Base-by-base conservation (phyloP, 2,329 filamentous ascomycete species). In the Amesomyces nigricolor region DNA sequence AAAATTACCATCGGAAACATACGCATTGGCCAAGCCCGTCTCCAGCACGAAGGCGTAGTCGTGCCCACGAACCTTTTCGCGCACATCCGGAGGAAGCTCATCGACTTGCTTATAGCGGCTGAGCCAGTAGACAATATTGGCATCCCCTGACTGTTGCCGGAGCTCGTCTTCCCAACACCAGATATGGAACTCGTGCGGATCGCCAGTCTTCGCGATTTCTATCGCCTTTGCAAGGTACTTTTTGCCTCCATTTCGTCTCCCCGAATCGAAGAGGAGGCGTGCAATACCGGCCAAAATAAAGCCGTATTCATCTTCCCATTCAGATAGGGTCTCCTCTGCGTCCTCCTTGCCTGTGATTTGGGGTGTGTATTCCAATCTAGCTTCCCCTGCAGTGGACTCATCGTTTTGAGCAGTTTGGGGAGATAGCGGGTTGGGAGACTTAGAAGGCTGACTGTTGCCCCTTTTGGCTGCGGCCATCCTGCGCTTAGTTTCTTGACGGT, bases 111-210 rank as follows among this genome's bases (percentile, higher is more conserved):
- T 22, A 19, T 22, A 39, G 35, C 35, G 40, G 7, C 9, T 8
- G 30, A 4, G 2, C 50, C 50, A 52, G 14, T 52, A n/a, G 8
- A 9, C 13, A 8, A 47, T 5, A 22, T 52, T 32, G 4, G 5
- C 32, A 4, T 19, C 32, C 8, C 30, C 40, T 4, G 16, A 22
- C 1, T 9, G 48, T 16, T 22, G 39, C 6, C 9, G 22, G 26
- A 44, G 40, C 14, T 51, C 48, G 39, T 51, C 40, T 6, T 51
- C 48, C 48, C n/a, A 22, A 10, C 26, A 10, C 48, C 48, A 51
- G 40, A 51, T 10, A 29, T 22, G n/a, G 11, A 51, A 14, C 4
- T 51, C 16, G 14, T 43, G n/a, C 16, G 11, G n/a, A 5, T 26
- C 13, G 3, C n/a, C 39, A 16, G 13, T 4, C 16, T 37, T 44